These are phyloP conservation scores for Penicillium arizonense DNA, from an alignment of 495 filamentous ascomycete species.

Conservation along the genomic window DNA sequence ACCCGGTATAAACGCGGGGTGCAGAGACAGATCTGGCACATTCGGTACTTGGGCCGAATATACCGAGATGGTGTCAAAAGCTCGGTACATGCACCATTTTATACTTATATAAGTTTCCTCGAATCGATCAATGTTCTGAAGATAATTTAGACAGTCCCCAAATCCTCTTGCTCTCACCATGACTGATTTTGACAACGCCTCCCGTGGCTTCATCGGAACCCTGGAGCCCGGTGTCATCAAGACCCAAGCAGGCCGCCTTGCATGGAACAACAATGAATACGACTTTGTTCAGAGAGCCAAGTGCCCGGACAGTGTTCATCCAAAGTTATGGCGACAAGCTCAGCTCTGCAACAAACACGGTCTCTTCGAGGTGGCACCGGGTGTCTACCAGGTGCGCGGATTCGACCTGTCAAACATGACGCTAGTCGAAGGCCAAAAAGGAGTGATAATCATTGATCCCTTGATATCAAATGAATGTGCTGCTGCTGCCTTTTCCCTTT, in stretches of 20 bases:
- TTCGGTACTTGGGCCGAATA: not conserved
- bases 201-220: constrained; percentile 8
- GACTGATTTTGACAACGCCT: constrained; percentile 12
- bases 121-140: too few relatives aligned
- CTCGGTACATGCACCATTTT: not conserved
- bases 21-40: constrained; percentile 4
- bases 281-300: not conserved
- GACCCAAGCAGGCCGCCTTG: not conserved
- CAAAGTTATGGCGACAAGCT: too few relatives aligned
- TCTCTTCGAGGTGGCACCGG: too few relatives aligned
- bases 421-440: constrained; percentile 14
- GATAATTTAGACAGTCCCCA: too few relatives aligned
- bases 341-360: too few relatives aligned
- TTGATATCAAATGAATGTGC: constrained; percentile 15
- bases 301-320: too few relatives aligned
- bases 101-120: not conserved
- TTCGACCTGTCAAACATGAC: constrained; percentile 23
- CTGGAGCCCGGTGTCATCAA: constrained; percentile 7
- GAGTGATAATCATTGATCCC: constrained; percentile 20
- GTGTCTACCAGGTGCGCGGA: constrained; percentile 2
- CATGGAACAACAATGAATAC: constrained; percentile 16
- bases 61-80: not conserved
- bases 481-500: constrained; percentile 4
- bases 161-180: too few relatives aligned
- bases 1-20: constrained; percentile 4